phyloP scores from a whole-genome alignment of 2,329 filamentous ascomycete species.

The Immersiporthe knoxdaviesiana region DNA sequence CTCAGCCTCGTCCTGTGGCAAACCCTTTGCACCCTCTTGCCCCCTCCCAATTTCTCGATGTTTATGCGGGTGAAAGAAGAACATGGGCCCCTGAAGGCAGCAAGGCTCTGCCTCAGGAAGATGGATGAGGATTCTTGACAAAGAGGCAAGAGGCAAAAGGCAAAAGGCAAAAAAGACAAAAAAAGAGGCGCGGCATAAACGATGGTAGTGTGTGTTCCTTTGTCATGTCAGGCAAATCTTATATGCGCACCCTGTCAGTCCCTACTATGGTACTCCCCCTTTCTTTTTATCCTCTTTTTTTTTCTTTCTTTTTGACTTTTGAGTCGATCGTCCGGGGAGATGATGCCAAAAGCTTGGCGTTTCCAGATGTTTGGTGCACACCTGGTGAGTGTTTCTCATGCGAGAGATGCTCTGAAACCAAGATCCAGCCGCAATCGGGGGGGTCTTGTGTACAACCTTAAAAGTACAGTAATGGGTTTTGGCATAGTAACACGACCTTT shows the following conservation, averaged over 20 bases:
- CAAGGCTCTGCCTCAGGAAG: background rate
- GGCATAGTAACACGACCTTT: background rate
- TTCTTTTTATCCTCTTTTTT: background rate
- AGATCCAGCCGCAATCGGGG: background rate
- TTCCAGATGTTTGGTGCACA: slow-evolving; percentile 15
- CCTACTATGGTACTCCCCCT: too few species aligned
- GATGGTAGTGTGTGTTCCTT: background rate
- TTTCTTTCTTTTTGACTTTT: background rate
- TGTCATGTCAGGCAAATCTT: slow-evolving; percentile 20
- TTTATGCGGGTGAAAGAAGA: background rate
- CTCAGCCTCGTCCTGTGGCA: background rate
- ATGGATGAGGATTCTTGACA: background rate
- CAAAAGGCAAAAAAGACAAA: background rate
- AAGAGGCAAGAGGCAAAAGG: too few species aligned
- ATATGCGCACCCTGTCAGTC: slow-evolving; percentile 9
- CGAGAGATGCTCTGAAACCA: background rate
- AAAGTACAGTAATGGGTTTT: background rate
- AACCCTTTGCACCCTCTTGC: background rate
- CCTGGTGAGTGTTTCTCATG: slow-evolving; percentile 3
- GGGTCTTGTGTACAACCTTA: background rate
- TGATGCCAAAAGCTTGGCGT: slow-evolving; percentile 19
- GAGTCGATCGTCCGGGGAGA: slow-evolving; percentile 20
- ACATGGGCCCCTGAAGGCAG: background rate
- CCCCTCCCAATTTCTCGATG: background rate
- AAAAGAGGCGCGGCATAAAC: background rate